These are phyloP conservation scores for Gracilaria domingensis DNA, from an alignment of 23 red algal genomes.

Conservation along the genomic window DNA sequence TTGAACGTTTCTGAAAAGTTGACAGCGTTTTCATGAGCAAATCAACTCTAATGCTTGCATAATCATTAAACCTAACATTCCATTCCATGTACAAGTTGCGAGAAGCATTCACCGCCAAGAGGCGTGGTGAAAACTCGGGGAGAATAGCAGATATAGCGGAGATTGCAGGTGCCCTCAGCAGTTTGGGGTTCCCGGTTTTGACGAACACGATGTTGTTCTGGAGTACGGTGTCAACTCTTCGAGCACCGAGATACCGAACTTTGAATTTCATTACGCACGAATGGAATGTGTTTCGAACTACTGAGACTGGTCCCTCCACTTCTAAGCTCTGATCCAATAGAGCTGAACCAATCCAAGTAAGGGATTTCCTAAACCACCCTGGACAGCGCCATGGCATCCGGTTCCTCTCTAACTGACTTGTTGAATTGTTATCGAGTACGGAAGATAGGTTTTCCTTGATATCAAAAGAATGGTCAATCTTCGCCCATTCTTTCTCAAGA, in stretches of 20 bases:
- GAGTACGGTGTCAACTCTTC: background rate
- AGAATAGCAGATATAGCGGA: background rate
- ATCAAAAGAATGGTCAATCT: background rate
- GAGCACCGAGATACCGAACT: background rate
- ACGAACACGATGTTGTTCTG: background rate
- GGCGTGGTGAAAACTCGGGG: background rate
- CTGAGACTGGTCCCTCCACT: background rate
- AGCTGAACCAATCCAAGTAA: background rate
- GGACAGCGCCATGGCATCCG: background rate
- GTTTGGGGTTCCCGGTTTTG: background rate
- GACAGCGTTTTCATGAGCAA: background rate
- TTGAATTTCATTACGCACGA: background rate
- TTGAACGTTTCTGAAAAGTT: background rate
- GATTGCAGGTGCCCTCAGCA: background rate
- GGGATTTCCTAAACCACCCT: background rate
- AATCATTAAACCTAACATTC: background rate
- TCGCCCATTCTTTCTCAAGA: background rate
- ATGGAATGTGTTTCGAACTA: background rate
- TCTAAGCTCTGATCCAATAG: background rate
- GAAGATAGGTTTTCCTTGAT: background rate
- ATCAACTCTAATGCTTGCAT: background rate
- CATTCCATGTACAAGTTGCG: conserved; percentile 10
- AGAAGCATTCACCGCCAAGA: background rate
- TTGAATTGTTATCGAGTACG: background rate
- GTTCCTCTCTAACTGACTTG: background rate